Conservation (phyloP, 106 monocot genomes). For the Platanthera guangdongensis region DNA sequence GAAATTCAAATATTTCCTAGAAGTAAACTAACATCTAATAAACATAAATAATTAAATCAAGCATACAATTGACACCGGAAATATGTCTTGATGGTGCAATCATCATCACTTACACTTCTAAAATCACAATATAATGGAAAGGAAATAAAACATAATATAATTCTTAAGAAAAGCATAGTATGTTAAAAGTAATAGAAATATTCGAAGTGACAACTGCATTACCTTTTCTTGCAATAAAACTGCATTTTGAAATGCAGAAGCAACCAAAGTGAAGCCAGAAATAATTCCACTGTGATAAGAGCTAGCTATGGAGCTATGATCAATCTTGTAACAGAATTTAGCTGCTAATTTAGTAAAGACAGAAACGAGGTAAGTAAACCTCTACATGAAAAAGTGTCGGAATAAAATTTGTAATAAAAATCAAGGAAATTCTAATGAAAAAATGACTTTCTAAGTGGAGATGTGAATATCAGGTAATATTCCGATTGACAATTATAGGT, state of each 20-base stretch:
- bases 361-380: neutral
- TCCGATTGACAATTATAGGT: neutral
- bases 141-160: neutral
- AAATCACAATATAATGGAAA: neutral
- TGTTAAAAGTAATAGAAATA: neutral
- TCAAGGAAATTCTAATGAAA: neutral
- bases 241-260: conserved; percentile 45
- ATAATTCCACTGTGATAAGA: conserved; percentile 86
- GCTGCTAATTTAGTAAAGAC: conserved; percentile 26
- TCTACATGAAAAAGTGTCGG: neutral
- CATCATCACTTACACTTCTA: neutral
- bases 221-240: conserved; percentile 44
- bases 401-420: neutral
- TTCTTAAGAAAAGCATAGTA: neutral
- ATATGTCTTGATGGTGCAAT: too few relatives aligned
- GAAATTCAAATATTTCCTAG: too few relatives aligned
- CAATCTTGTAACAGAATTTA: conserved; percentile 50
- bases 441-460: neutral
- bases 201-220: conserved; percentile 7
- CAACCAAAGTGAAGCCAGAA: conserved; percentile 70
- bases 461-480: neutral
- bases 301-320: conserved; percentile 77
- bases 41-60: too few relatives aligned
- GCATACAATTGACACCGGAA: too few relatives aligned
- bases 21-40: too few relatives aligned